Evolutionary conservation across 2,329 filamentous ascomycete genomes (phyloP), one percentile per base, ranked within the genome.

Genomic region (Colletotrichum tropicicola): DNA sequence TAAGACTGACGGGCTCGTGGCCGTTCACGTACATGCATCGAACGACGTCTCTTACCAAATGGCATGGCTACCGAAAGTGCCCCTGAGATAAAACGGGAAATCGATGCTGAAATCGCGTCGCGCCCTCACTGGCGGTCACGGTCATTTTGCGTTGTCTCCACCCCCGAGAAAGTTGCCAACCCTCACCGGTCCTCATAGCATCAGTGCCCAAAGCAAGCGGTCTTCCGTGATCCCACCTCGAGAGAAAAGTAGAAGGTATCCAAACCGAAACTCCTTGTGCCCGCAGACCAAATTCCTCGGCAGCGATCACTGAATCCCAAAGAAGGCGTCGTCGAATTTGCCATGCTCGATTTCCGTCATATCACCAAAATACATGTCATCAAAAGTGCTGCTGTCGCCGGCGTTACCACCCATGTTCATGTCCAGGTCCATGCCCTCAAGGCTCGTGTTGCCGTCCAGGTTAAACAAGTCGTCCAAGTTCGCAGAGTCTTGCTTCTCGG

Each of bases 401-500:
- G 74, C 76, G n/a, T 65, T 57, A 9, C 72, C 74, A 2, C 73
- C 70, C 3, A 71, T 72, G 17, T 76, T 79, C 15, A 81, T 72
- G 52, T 78, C 76, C 59, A 82, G 79, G 58, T 79, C 75, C 67
- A 82, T 78, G 15, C 73, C 79, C 59, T 82, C 79, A 48, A 73
- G 73, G 49, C 39, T 45, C n/a, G 63, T 52, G 41, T 73, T 77
- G 6, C 74, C 77, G 25, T 79, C 79, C n/a, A 85, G 75, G 48
- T 79, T 77, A 65, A 85, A 86, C 27, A 85, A 72, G 30, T 83
- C 82, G 27, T 85, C 81, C 43, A 85, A 77, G 71, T 79, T 74
- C 39, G 71, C 73, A 37, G 71, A 73, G 32, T 76, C 73, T 27
- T 69, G 61, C 37, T 71, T 73, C 30, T 69, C 59, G 47, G 70